These are phyloP conservation scores for Lipomyces anomalus DNA, from an alignment of 805 yeast genomes.

Conservation along the genomic window DNA sequence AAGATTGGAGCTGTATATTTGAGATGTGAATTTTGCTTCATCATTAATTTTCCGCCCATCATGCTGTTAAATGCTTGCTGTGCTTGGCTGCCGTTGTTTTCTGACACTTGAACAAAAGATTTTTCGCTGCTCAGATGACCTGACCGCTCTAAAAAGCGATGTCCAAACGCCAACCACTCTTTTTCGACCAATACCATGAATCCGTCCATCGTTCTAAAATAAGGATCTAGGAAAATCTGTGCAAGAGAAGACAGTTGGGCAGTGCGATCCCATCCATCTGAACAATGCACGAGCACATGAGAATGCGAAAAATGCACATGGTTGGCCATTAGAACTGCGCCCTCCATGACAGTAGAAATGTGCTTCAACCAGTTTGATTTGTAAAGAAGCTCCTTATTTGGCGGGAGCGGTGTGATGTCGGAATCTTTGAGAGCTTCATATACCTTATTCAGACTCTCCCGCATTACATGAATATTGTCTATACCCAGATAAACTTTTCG, in stretches of 20 bases:
- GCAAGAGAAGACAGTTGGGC: conserved; percentile 80
- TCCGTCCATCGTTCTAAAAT: conserved; percentile 80
- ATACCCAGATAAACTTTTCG: conserved; percentile 77
- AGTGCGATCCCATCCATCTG: conserved; percentile 99
- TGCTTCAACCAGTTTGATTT: conserved; percentile 78
- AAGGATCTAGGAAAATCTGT: conserved; percentile 85
- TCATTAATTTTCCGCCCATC: conserved; percentile 23
- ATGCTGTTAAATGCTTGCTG: conserved; percentile 44
- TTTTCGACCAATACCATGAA: conserved; percentile 81
- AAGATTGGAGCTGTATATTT: conserved; percentile 83
- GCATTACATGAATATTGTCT: conserved; percentile 92
- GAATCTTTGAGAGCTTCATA: conserved; percentile 59
- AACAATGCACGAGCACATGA: conserved; percentile 83
- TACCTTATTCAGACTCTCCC: conserved; percentile 69
- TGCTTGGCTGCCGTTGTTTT: conserved; percentile 31
- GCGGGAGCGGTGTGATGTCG: conserved; percentile 50
- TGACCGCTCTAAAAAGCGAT: conserved; percentile 74
- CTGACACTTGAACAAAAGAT: conserved; percentile 26
- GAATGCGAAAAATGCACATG: conserved; percentile 79
- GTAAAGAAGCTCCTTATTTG: conserved; percentile 51
- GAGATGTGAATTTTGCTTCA: conserved; percentile 4
- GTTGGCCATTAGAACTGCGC: conserved; percentile 71
- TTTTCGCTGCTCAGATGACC: conserved; percentile 62
- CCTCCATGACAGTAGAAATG: conserved; percentile 58
- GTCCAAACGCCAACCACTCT: conserved; percentile 95